Evolutionary conservation across 2,329 filamentous ascomycete genomes (phyloP).

Genomic region (Aquanectria penicillioides): DNA sequence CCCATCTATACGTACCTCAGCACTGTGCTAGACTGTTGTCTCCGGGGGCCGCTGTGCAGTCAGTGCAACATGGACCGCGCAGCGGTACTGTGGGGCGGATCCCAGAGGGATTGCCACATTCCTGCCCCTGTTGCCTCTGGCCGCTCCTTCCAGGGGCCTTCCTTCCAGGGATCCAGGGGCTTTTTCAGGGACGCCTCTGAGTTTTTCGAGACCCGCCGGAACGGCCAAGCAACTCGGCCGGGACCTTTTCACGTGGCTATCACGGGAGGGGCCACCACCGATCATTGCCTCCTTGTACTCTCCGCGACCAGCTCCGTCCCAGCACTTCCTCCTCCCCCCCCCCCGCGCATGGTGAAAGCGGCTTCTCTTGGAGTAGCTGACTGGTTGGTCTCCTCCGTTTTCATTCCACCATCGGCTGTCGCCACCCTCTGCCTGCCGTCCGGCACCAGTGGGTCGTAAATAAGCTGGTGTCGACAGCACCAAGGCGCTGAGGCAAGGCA

Average conservation of each 20-base stretch:
- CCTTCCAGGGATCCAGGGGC: slow-evolving; percentile 24
- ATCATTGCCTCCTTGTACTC: slow-evolving; percentile 22
- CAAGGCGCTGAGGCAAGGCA: slow-evolving; percentile 5
- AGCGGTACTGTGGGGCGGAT: slow-evolving; percentile 16
- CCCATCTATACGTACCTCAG: background rate
- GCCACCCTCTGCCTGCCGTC: background rate
- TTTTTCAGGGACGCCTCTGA: slow-evolving; percentile 14
- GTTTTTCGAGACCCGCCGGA: slow-evolving; percentile 17
- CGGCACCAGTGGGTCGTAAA: background rate
- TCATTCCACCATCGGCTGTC: background rate
- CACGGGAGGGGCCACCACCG: slow-evolving; percentile 25
- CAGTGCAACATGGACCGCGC: slow-evolving; percentile 13
- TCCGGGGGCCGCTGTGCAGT: slow-evolving; percentile 3
- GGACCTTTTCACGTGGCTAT: slow-evolving; percentile 40
- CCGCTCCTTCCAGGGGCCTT: slow-evolving; percentile 19
- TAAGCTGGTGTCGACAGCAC: background rate
- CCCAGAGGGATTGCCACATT: slow-evolving; percentile 13
- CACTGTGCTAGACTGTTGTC: background rate
- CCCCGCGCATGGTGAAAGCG: background rate
- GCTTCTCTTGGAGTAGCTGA: background rate
- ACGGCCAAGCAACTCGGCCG: slow-evolving; percentile 30
- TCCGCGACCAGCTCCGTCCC: slow-evolving; percentile 3
- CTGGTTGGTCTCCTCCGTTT: background rate
- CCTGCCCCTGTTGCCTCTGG: slow-evolving; percentile 2
- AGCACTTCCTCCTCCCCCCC: background rate